Conservation (phyloP, 1,139 yeast genomes). For the Zygosaccharomyces pseudobailii region DNA sequence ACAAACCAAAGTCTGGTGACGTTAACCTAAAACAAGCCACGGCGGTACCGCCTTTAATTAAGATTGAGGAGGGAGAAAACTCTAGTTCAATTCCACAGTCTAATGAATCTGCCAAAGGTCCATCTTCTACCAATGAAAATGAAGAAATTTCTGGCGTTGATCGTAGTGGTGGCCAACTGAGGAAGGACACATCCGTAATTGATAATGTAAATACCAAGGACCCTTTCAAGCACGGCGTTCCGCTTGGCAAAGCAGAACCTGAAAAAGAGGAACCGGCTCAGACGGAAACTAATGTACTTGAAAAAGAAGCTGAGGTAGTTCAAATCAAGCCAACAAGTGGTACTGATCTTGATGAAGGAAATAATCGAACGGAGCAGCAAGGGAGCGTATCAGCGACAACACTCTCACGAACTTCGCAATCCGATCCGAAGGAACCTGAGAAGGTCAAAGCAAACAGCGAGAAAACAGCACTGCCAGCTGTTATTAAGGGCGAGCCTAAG, state of each 20-base stretch:
- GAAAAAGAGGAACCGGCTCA: not conserved
- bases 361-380: not conserved
- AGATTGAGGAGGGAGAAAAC: conserved; percentile 6
- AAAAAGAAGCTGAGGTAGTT: not conserved
- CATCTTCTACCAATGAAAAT: not conserved
- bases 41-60: conserved; percentile 4
- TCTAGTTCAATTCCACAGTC: not conserved
- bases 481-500: not conserved
- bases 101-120: not conserved
- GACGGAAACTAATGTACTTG: not conserved
- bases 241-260: no score
- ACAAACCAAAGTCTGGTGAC: not conserved
- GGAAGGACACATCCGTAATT: no score
- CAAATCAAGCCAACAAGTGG: not conserved
- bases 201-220: no score
- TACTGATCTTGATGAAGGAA: not conserved
- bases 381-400: no score
- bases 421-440: no score
- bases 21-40: not conserved
- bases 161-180: no score
- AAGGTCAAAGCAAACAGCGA: no score
- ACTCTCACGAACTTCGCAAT: no score
- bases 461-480: not conserved
- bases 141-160: not conserved
- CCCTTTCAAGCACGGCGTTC: no score